Conservation (phyloP, 495 filamentous ascomycete genomes). For the Trichoderma orchidacearum region DNA sequence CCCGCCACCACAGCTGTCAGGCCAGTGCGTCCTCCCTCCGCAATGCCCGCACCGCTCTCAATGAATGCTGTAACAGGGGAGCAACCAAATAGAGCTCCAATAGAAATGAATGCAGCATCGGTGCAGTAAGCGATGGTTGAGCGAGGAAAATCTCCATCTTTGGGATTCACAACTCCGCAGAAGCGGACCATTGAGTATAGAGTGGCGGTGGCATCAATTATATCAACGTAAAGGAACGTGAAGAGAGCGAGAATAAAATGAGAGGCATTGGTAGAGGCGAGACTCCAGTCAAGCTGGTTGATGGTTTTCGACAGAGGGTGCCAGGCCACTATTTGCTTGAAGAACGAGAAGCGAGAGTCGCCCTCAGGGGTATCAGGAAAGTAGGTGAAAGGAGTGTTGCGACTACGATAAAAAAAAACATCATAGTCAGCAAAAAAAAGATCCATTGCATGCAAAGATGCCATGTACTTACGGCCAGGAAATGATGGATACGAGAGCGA, state of each 20-base stretch:
- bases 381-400: constrained; percentile 59
- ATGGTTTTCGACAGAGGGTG: constrained; percentile 59
- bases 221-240: constrained; percentile 80
- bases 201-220: constrained; percentile 51
- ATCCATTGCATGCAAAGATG: not conserved
- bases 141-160: constrained; percentile 52
- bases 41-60: constrained; percentile 71
- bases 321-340: constrained; percentile 65
- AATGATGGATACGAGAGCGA: constrained; percentile 63
- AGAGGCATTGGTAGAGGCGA: constrained; percentile 34
- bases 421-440: not conserved
- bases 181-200: constrained; percentile 77
- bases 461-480: constrained; percentile 50
- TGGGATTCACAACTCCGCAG: constrained; percentile 44
- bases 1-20: constrained; percentile 63
- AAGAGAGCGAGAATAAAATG: constrained; percentile 62
- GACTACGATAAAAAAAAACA: constrained; percentile 7
- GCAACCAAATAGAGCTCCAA: constrained; percentile 59
- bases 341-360: constrained; percentile 55
- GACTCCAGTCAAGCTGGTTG: constrained; percentile 51
- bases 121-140: constrained; percentile 25
- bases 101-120: constrained; percentile 62
- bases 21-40: constrained; percentile 68
- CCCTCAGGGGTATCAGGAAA: constrained; percentile 59
- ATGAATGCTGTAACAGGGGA: constrained; percentile 74